These are phyloP conservation scores for Lipomyces yamadae DNA, from an alignment of 805 yeast species.

Conservation along the genomic window DNA sequence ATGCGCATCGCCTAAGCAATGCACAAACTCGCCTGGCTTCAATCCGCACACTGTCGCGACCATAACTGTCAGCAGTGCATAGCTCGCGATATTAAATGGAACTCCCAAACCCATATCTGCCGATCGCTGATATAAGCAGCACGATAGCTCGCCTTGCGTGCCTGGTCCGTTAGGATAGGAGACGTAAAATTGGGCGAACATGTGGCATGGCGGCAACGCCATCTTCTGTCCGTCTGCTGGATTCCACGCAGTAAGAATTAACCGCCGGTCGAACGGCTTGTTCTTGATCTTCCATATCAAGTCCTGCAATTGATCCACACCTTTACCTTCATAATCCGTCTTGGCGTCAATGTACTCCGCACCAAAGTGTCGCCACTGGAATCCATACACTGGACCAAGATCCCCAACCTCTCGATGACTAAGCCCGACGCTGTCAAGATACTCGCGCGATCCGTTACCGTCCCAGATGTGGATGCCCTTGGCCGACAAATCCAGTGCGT, in stretches of 20 bases:
- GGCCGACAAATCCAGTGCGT: constrained; percentile 75
- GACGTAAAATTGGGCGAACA: constrained; percentile 93
- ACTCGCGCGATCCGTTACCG: constrained; percentile 95
- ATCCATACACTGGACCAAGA: constrained; percentile 97
- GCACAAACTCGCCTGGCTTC: constrained; percentile 95
- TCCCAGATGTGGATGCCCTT: constrained; percentile 98
- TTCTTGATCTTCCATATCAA: constrained; percentile 78
- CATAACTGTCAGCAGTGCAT: constrained; percentile 90
- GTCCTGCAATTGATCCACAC: constrained; percentile 85
- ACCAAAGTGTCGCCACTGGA: constrained; percentile 99
- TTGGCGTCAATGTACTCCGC: constrained; percentile 89
- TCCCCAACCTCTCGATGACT: constrained; percentile 86
- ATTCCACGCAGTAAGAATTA: constrained; percentile 96
- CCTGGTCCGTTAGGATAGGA: constrained; percentile 64
- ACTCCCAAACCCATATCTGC: constrained; percentile 99
- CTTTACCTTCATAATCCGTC: constrained; percentile 83
- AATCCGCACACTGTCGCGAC: constrained; percentile 93
- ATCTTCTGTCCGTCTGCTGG: constrained; percentile 91
- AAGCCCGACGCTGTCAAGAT: constrained; percentile 80
- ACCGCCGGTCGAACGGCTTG: constrained; percentile 93
- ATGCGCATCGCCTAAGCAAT: constrained; percentile 96
- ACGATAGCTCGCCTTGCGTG: constrained; percentile 71
- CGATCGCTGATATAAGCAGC: constrained; percentile 93
- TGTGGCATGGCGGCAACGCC: constrained; percentile 99
- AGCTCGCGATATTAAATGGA: constrained; percentile 97